Conservation (phyloP, 352 stramenopile genomes). For the Globisporangium paddicum region DNA sequence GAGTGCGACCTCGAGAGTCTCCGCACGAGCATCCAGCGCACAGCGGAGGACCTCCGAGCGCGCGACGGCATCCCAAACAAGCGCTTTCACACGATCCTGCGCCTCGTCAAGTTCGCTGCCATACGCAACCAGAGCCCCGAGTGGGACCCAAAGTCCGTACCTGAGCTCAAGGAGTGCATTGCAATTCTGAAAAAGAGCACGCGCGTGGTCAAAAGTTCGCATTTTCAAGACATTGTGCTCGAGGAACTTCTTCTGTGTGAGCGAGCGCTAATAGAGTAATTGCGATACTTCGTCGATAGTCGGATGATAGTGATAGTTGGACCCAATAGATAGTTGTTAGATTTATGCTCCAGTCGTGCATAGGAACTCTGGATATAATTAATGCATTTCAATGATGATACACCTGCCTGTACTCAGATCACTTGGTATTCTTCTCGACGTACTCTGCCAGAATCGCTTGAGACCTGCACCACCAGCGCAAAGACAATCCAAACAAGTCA, state of each 20-base stretch:
- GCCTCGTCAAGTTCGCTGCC: neutral
- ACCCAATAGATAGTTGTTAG: neutral
- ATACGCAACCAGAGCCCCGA: neutral
- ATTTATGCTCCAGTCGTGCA: neutral
- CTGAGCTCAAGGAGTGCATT: conserved; percentile 1
- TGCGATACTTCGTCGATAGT: neutral
- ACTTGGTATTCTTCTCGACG: too few species aligned
- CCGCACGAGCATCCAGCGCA: neutral
- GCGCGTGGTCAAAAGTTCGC: neutral
- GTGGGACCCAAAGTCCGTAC: neutral
- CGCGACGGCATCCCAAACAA: neutral
- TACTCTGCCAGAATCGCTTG: too few species aligned
- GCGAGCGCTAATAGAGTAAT: neutral
- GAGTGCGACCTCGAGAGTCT: neutral
- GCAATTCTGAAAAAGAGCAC: neutral
- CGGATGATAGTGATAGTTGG: neutral
- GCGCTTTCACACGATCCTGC: neutral
- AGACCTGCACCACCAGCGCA: too few species aligned
- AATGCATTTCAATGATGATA: too few species aligned
- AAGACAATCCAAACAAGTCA: too few species aligned
- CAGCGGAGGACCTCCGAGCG: neutral
- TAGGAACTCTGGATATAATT: neutral
- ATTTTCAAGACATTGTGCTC: neutral
- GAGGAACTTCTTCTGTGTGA: neutral
- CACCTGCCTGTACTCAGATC: too few species aligned